phyloP scores from a whole-genome alignment of 257 asterid genomes.

The Eucommia ulmoides region DNA sequence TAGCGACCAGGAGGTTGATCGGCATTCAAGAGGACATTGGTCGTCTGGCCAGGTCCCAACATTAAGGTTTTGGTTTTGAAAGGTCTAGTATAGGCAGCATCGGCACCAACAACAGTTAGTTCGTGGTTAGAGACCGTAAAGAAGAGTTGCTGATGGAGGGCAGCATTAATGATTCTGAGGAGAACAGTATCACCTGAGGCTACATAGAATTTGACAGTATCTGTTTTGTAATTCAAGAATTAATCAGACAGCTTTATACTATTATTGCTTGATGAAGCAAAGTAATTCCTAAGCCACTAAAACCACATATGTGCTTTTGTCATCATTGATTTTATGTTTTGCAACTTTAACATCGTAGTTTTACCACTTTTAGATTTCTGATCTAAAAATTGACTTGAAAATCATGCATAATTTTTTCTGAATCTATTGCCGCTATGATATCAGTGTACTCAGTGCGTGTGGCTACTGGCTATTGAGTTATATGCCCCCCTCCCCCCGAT shows the following conservation, averaged over 20 bases:
- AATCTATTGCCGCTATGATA: no score
- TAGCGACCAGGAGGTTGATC: conserved; percentile 39
- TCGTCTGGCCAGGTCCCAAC: conserved; percentile 65
- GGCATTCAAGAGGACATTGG: conserved; percentile 52
- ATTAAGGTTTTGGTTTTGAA: conserved; percentile 36
- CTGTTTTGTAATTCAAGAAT: conserved; percentile 12
- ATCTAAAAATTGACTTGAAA: no score
- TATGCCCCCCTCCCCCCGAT: background rate
- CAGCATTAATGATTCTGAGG: conserved; percentile 52
- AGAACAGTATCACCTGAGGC: conserved; percentile 42
- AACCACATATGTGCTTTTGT: background rate
- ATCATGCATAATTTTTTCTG: no score
- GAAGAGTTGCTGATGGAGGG: conserved; percentile 63
- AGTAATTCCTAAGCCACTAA: background rate
- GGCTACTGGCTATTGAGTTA: background rate
- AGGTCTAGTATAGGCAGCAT: conserved; percentile 48
- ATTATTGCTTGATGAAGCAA: background rate
- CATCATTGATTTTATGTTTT: background rate
- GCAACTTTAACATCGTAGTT: background rate
- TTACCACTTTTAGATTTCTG: background rate
- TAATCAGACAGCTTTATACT: background rate
- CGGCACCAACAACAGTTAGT: conserved; percentile 45
- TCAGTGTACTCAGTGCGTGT: no score
- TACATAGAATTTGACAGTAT: conserved; percentile 27
- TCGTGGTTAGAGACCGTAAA: conserved; percentile 48